These are phyloP conservation scores for Trichoderma koningiopsis DNA, from an alignment of 2,329 filamentous ascomycete genomes.

Conservation along the genomic window DNA sequence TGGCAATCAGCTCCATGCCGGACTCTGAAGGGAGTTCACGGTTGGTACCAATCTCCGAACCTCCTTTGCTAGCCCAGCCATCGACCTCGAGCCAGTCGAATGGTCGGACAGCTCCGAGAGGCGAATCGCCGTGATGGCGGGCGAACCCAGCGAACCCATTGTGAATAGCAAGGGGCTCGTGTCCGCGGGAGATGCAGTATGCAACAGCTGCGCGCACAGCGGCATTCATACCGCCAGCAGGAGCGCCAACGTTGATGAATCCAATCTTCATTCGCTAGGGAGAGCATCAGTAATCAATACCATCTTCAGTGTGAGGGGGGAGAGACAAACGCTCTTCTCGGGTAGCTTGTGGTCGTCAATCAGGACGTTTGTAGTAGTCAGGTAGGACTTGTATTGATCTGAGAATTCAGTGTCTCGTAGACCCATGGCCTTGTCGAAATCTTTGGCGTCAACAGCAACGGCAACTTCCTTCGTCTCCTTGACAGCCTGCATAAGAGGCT, in stretches of 20 bases:
- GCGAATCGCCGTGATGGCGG: slow-evolving; percentile 83
- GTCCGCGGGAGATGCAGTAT: slow-evolving; percentile 89
- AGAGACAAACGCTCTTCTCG: slow-evolving; percentile 63
- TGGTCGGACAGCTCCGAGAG: slow-evolving; percentile 77
- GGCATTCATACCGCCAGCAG: slow-evolving; percentile 97
- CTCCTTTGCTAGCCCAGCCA: slow-evolving; percentile 92
- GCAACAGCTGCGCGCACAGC: slow-evolving; percentile 90
- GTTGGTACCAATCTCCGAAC: slow-evolving; percentile 97
- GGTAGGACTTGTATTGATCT: slow-evolving; percentile 87
- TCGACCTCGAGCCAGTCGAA: slow-evolving; percentile 95
- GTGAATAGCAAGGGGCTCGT: slow-evolving; percentile 88
- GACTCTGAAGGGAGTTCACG: slow-evolving; percentile 84
- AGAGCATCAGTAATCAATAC: neutral
- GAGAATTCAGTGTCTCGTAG: slow-evolving; percentile 91
- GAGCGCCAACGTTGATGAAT: slow-evolving; percentile 95
- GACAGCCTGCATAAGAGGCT: slow-evolving; percentile 87
- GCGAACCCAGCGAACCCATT: slow-evolving; percentile 96
- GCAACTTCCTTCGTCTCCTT: slow-evolving; percentile 82
- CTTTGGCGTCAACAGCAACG: slow-evolving; percentile 76
- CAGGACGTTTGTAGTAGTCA: slow-evolving; percentile 84
- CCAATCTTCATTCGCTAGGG: slow-evolving; percentile 84
- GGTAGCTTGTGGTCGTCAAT: slow-evolving; percentile 69
- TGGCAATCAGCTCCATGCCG: slow-evolving; percentile 79
- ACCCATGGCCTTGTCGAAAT: slow-evolving; percentile 85
- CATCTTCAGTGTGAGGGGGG: neutral